Conservation (phyloP, 805 yeast species). For the Yarrowia divulgata region DNA sequence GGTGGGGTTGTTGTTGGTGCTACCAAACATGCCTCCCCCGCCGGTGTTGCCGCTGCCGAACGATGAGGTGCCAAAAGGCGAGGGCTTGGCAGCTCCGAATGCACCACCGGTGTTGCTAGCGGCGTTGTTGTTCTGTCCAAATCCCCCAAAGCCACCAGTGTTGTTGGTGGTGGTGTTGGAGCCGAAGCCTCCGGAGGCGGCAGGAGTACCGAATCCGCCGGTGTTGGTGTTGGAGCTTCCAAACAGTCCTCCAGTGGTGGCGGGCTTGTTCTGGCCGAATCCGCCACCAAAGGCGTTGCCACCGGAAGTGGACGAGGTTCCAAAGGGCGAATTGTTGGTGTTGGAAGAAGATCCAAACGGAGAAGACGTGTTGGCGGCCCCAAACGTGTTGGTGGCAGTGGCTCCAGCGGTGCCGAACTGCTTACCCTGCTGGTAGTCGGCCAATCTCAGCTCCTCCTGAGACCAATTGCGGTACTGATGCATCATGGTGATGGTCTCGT, state of each 20-base stretch:
- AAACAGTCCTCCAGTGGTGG: slow-evolving; percentile 42
- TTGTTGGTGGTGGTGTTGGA: slow-evolving; percentile 42
- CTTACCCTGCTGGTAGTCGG: slow-evolving; percentile 82
- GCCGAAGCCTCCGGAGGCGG: slow-evolving; percentile 40
- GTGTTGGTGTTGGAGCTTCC: slow-evolving; percentile 42
- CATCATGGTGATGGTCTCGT: slow-evolving; percentile 83
- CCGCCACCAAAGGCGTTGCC: slow-evolving; percentile 28
- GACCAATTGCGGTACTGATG: slow-evolving; percentile 86
- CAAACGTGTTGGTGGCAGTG: slow-evolving; percentile 43
- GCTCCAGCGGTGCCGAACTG: slow-evolving; percentile 58
- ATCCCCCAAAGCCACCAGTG: slow-evolving; percentile 29
- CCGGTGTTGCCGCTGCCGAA: slow-evolving; percentile 42
- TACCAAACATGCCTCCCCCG: slow-evolving; percentile 55
- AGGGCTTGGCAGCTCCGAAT: slow-evolving; percentile 48
- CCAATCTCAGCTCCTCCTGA: slow-evolving; percentile 82
- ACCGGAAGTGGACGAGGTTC: slow-evolving; percentile 40
- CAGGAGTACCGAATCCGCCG: slow-evolving; percentile 19
- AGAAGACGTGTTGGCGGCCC: slow-evolving; percentile 40
- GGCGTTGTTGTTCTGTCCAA: slow-evolving; percentile 44
- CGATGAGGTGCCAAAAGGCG: slow-evolving; percentile 41
- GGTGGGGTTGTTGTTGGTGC: slow-evolving; percentile 40
- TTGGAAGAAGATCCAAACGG: slow-evolving; percentile 45
- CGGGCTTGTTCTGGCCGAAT: slow-evolving; percentile 43
- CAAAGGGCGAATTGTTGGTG: slow-evolving; percentile 41
- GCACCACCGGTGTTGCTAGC: slow-evolving; percentile 40